Evolutionary conservation across 139 green algal species (phyloP).

Genomic region (Chlorella vulgaris): DNA sequence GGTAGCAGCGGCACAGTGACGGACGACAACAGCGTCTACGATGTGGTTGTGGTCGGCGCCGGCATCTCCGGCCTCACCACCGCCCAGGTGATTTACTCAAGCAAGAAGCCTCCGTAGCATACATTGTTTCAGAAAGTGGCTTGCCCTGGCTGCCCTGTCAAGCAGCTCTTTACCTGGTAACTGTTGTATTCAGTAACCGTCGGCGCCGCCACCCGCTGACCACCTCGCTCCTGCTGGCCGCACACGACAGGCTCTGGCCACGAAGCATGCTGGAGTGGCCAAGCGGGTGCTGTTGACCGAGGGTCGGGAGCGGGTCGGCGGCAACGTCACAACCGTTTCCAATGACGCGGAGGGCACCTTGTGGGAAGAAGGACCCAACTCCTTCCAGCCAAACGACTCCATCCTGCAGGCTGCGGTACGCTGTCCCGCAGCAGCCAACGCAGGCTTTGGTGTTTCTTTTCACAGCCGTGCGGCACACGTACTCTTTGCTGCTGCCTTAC

Average conservation of each 20-base stretch:
- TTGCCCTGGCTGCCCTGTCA: background rate
- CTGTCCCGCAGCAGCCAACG: background rate
- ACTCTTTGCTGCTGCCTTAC: too few relatives aligned
- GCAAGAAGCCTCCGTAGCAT: too few relatives aligned
- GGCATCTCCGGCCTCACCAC: slow-evolving; percentile 69
- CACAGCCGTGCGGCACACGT: too few relatives aligned
- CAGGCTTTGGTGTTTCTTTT: too few relatives aligned
- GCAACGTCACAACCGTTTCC: slow-evolving; percentile 93
- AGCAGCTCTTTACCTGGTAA: too few relatives aligned
- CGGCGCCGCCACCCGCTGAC: background rate
- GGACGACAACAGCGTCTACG: slow-evolving; percentile 1
- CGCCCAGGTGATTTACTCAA: slow-evolving; percentile 38
- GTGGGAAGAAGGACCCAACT: slow-evolving; percentile 99
- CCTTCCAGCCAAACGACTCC: slow-evolving; percentile 94
- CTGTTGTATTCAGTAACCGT: too few relatives aligned
- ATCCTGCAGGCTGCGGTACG: slow-evolving; percentile 91
- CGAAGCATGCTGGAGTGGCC: slow-evolving; percentile 61
- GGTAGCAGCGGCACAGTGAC: background rate
- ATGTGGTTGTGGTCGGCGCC: slow-evolving; percentile 52
- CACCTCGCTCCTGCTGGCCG: background rate
- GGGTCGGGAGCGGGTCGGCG: slow-evolving; percentile 92
- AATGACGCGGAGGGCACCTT: slow-evolving; percentile 78
- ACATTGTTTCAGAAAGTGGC: too few relatives aligned
- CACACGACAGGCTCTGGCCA: slow-evolving; percentile 74
- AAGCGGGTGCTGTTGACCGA: slow-evolving; percentile 92